Evolutionary conservation across 1,139 yeast species (phyloP), one percentile per base, ranked within the genome.

Genomic region (Geotrichum aggregatum): DNA sequence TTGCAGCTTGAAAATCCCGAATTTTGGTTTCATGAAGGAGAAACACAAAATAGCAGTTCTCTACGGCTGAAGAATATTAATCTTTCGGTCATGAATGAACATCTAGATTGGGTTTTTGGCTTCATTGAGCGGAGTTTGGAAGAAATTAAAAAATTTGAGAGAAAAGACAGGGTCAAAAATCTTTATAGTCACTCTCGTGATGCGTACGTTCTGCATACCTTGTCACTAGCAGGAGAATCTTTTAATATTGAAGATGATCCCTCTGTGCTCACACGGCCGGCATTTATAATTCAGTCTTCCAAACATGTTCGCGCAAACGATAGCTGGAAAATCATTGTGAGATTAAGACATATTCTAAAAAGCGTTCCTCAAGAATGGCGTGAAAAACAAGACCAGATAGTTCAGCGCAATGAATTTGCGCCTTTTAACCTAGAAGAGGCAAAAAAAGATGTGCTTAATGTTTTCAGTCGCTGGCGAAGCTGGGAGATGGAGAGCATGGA

Each of bases 251-350:
- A 82, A 51, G 86, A 86, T 60, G 98, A 92, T 63, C 95, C 98
- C 0, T 82, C 87, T 6, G 96, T 88, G 11, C 76, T 92, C 49
- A 91, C 97, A 0, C 83, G 89, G 50, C 97, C 97, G 0, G 86
- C 96, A 0, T 83, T 84, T 60, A 79, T 88, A 40, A 78, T 87
- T 50, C 76, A 96, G 55, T 77, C 89, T 1, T 78, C 83, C 1
- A 75, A 76, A 39, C 98, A 91, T 68, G 80, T 89, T 4, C 74
- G 98, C 57, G 80, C 84, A 39, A 80, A 82, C 58, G 88, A 88
- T 61, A 81, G 94, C 60, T 92, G 98, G 98, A 86, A 87, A 63
- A 78, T 91, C 35, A 72, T 87, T 44, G 80, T 88, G 5, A 75
- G 96, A 38, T 71, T 91, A 44, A 76, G 97, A 16, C 95, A 91